These are phyloP conservation scores for Metschnikowia vanudenii DNA, from an alignment of 805 yeast species.

Conservation along the genomic window DNA sequence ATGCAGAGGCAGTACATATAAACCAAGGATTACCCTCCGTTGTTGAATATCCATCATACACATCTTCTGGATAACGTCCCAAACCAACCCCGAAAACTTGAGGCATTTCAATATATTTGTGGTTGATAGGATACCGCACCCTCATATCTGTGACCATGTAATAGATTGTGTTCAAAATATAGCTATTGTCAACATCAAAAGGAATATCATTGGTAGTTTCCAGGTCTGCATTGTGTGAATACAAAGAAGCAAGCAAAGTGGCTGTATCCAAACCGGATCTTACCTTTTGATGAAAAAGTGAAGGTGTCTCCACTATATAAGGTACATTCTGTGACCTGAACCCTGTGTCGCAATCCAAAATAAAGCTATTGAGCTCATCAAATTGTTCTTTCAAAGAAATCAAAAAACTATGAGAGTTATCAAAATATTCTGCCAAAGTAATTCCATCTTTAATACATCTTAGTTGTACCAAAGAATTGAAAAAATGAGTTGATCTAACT, in stretches of 20 bases:
- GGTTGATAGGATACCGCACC: slow-evolving; percentile 74
- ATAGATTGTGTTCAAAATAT: slow-evolving; percentile 61
- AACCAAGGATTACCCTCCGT: slow-evolving; percentile 95
- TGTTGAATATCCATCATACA: slow-evolving; percentile 71
- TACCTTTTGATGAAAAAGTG: slow-evolving; percentile 32
- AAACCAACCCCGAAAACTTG: slow-evolving; percentile 56
- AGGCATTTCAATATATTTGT: slow-evolving; percentile 37
- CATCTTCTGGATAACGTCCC: slow-evolving; percentile 92
- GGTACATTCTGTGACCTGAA: slow-evolving; percentile 34
- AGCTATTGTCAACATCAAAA: slow-evolving; percentile 56
- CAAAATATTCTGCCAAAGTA: slow-evolving; percentile 28
- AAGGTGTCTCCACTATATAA: slow-evolving; percentile 71
- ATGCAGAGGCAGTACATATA: slow-evolving; percentile 67
- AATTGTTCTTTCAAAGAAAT: slow-evolving; percentile 25
- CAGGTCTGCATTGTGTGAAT: slow-evolving; percentile 43
- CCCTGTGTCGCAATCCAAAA: slow-evolving; percentile 41
- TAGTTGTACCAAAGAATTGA: slow-evolving; percentile 73
- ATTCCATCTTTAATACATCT: slow-evolving; percentile 64
- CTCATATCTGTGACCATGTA: slow-evolving; percentile 68
- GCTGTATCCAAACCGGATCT: slow-evolving; percentile 83
- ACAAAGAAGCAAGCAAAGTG: slow-evolving; percentile 53
- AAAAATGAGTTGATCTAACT: slow-evolving; percentile 68
- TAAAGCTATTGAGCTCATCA: slow-evolving; percentile 32
- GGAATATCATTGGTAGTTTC: slow-evolving; percentile 46
- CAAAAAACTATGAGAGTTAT: slow-evolving; percentile 28